Base-by-base conservation (phyloP, 768 basidiomycete species). In the Russula dissimulans region DNA sequence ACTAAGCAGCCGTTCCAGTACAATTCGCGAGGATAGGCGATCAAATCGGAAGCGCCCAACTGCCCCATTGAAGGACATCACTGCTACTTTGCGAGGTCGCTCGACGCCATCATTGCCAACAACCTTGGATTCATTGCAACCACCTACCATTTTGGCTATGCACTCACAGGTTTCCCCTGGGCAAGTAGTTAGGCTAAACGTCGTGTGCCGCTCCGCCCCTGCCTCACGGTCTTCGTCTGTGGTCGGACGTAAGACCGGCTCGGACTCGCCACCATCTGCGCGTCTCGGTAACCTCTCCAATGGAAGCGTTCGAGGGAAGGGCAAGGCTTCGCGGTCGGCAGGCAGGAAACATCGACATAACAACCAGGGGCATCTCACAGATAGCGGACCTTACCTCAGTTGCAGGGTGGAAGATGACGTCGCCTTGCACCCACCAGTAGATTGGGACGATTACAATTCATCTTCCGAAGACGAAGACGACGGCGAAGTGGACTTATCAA, bases 161-260 rank as follows among this genome's bases (percentile, higher is more conserved):
- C 56, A 57, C 29, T 48, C 70, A 12, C 72, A 72, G 63, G 70
- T 71, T 36, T 73, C 73, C 29, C 71, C 70, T 41, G 71, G 74
- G 1, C 66, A 72, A 15, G 77, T 89, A 5, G 77, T 76, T 17
- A 75, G 74, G 32, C 81, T 81, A 38, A 75, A 76, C 34, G 87
- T 89, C 32, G 73, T 83, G 47, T 89, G 88, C 68, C 75, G 82
- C 54, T 87, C 86, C 66, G 85, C 87, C 5, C 87, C 88, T 4
- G 78, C 78, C 5, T 87, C 86, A 48, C 77, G 87, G 2, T 74
- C 81, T 0, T 74, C 76, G 10, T 88, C 86, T 7, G 72, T 72
- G 17, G 72, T 68, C 9, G 26, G 61, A 34, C 59, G 47, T 26
- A 54, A 52, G 44, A 49, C 31, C 11, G 64, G 51, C 4, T 54